Conservation (phyloP, 306 rosid genomes). For the Gastrolobium villosum region DNA sequence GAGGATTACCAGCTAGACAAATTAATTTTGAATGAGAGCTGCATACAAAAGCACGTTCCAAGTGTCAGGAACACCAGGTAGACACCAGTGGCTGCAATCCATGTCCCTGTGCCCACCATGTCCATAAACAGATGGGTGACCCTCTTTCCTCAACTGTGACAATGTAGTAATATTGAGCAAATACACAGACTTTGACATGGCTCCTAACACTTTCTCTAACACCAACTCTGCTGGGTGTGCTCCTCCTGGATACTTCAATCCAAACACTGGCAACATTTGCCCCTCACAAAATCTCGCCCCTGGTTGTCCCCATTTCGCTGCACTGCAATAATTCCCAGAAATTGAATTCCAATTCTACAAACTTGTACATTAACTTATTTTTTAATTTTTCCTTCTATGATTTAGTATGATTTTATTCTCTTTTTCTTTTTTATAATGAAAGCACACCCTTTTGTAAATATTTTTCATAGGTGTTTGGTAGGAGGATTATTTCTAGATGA, state of each 20-base stretch:
- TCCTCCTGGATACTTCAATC: conserved; percentile 51
- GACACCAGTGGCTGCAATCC: conserved; percentile 93
- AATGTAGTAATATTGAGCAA: conserved; percentile 67
- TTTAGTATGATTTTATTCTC: too few relatives aligned
- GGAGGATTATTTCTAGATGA: too few relatives aligned
- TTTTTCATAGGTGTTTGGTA: too few relatives aligned
- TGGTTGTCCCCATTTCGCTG: conserved; percentile 57
- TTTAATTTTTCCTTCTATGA: background rate
- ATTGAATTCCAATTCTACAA: background rate
- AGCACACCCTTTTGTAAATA: too few relatives aligned
- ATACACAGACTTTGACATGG: conserved; percentile 54
- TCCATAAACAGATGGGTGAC: conserved; percentile 80
- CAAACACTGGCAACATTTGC: conserved; percentile 50
- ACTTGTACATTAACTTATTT: background rate
- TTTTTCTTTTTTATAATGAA: too few relatives aligned
- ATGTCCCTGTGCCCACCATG: conserved; percentile 57
- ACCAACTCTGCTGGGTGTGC: conserved; percentile 64
- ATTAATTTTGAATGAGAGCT: conserved; percentile 49
- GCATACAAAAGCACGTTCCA: conserved; percentile 75
- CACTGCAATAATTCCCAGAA: conserved; percentile 49
- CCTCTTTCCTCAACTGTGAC: conserved; percentile 78
- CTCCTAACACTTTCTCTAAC: conserved; percentile 59
- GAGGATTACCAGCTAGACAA: conserved; percentile 65
- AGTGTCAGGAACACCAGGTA: conserved; percentile 83
- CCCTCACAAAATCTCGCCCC: conserved; percentile 52